phyloP scores from a whole-genome alignment of 2,329 filamentous ascomycete species.

The Botrytis paeoniae region DNA sequence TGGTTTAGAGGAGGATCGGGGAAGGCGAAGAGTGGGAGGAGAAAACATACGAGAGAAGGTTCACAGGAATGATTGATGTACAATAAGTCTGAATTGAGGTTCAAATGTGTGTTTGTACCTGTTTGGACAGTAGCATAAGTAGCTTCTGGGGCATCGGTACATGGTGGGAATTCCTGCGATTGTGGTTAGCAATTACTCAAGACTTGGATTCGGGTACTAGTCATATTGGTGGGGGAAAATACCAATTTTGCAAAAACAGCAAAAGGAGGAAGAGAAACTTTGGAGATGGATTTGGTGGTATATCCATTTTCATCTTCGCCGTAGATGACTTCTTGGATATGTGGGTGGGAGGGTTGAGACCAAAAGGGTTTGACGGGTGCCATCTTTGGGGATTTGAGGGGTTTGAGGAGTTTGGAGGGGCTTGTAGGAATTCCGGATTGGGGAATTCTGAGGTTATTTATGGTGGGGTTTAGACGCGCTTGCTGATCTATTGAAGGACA shows the following conservation, averaged over 20 bases:
- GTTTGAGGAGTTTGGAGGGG: neutral
- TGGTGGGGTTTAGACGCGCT: neutral
- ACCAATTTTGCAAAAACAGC: slow-evolving; percentile 63
- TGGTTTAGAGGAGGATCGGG: neutral
- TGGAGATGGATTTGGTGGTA: slow-evolving; percentile 59
- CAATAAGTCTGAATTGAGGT: slow-evolving; percentile 63
- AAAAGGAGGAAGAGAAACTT: slow-evolving; percentile 55
- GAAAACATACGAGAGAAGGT: slow-evolving; percentile 56
- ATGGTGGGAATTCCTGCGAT: slow-evolving; percentile 54
- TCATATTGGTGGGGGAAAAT: neutral
- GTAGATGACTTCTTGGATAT: slow-evolving; percentile 53
- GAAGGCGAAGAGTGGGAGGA: neutral
- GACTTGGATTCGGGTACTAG: neutral
- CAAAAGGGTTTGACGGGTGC: slow-evolving; percentile 57
- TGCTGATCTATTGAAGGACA: neutral
- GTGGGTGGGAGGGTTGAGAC: slow-evolving; percentile 58
- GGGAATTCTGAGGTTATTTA: neutral
- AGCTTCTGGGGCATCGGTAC: slow-evolving; percentile 51
- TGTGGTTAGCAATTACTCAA: neutral
- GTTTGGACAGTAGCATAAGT: slow-evolving; percentile 66
- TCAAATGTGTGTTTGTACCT: slow-evolving; percentile 53
- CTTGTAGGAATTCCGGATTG: neutral
- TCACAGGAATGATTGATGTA: slow-evolving; percentile 69
- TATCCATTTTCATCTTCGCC: slow-evolving; percentile 48
- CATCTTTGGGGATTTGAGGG: slow-evolving; percentile 37